Evolutionary conservation across 1,139 yeast genomes (phyloP), one percentile per base, ranked within the genome.

Genomic region (Torulaspora globosa): DNA sequence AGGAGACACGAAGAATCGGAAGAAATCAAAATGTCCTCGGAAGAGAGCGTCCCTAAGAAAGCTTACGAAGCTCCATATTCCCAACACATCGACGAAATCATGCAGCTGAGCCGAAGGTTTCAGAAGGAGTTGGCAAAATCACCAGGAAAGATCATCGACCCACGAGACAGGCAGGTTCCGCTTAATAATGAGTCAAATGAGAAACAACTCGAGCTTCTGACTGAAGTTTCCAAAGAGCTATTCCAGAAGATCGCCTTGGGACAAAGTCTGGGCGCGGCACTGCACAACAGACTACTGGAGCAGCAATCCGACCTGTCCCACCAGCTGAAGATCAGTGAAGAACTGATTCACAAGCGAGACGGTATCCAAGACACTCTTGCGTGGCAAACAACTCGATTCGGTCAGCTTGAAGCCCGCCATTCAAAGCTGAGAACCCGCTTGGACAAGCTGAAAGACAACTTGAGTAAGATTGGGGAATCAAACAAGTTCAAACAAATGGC

Each of bases 281-380:
- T 70, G 45, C 65, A 65, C 43, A 52, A 59, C 19, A 61, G 71
- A 14, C 52, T 70, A 1, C 43, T 44, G 2, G 65, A 65, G 44
- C 72, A 67, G 49, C 58, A 63, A 33, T 47, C 55, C 36, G 72
- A 65, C 44, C 56, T 73, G 9, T 62, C 63, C 3, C 66, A 68
- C 10, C 80, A 76, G 50, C 49, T 73, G 27, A 55, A 58, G 31
- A 50, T 55, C 24, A 41, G 66, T 6, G 46, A 47, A 43, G 55
- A 57, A n/a, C 33, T 53, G 9, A 23, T 46, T 7, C 46, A 45
- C 24, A 52, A 52, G 31, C 50, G 49, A 32, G 30, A 28, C 27
- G 40, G 43, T 18, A 18, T 47, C 15, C 32, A 40, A 30, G 39
- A 44, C 1, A 27, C 35, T 16, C 23, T 49, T 5, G 36, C 41